Conservation (phyloP, 2,329 filamentous ascomycete genomes). For the Penicillium hordei region DNA sequence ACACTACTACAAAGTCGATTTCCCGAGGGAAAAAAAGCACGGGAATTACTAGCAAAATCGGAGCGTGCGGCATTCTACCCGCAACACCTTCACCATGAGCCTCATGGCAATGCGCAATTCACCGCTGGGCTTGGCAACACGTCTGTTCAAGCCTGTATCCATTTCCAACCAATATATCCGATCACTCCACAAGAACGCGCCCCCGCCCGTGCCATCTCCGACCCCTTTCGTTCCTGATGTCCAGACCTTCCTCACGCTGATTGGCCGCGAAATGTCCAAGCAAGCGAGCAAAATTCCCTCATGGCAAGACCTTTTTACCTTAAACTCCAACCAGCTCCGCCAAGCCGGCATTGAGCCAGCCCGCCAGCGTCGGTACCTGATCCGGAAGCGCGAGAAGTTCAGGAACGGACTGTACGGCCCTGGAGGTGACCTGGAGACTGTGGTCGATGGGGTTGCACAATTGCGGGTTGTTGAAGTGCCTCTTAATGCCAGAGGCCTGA, state of each 20-base stretch:
- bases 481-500: constrained; percentile 30
- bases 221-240: constrained; percentile 86
- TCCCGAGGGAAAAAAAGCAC: background rate
- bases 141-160: constrained; percentile 26
- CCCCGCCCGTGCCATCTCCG: constrained; percentile 61
- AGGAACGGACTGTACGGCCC: constrained; percentile 73
- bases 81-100: constrained; percentile 10
- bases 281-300: constrained; percentile 84
- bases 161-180: constrained; percentile 38
- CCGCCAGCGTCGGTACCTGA: constrained; percentile 75
- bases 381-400: constrained; percentile 86
- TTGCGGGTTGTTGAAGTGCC: constrained; percentile 59
- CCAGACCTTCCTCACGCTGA: constrained; percentile 80
- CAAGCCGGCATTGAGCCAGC: constrained; percentile 85
- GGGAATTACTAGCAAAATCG: background rate
- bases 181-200: constrained; percentile 42
- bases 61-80: constrained; percentile 4
- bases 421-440: constrained; percentile 76
- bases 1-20: background rate
- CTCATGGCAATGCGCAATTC: constrained; percentile 35
- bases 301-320: constrained; percentile 86
- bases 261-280: constrained; percentile 80
- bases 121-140: constrained; percentile 28
- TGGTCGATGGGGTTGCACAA: constrained; percentile 62
- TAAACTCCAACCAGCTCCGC: constrained; percentile 73